Conservation (phyloP, 805 yeast genomes). For the Lachancea thermotolerans region DNA sequence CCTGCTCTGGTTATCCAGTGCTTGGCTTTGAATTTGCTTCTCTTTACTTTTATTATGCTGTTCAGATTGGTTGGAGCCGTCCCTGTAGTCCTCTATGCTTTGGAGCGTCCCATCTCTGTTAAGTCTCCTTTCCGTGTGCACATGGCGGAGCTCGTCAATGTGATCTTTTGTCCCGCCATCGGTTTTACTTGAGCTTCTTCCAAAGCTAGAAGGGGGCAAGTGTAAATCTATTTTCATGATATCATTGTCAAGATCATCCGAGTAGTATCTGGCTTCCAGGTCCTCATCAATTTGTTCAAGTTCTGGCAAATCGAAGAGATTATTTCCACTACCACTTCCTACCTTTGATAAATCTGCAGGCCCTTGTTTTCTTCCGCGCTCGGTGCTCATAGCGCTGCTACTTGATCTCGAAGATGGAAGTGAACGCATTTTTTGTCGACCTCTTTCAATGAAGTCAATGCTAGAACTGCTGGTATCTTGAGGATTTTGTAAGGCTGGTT, state of each 20-base stretch:
- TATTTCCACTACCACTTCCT: background rate
- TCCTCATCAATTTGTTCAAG: constrained; percentile 29
- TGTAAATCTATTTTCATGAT: constrained; percentile 18
- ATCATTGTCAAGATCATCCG: constrained; percentile 1
- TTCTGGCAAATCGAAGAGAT: constrained; percentile 1
- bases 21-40: constrained; percentile 1
- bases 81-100: constrained; percentile 1
- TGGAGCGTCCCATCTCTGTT: constrained; percentile 1
- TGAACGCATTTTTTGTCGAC: constrained; percentile 16
- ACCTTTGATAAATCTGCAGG: constrained; percentile 1
- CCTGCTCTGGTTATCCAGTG: constrained; percentile 23
- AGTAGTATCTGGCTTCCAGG: constrained; percentile 12
- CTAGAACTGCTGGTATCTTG: background rate
- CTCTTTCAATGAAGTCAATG: constrained; percentile 16
- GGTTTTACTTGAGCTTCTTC: constrained; percentile 17
- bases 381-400: constrained; percentile 25
- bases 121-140: constrained; percentile 7
- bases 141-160: constrained; percentile 18
- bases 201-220: constrained; percentile 30
- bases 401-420: constrained; percentile 17
- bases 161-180: constrained; percentile 17
- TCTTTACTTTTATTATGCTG: background rate
- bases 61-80: background rate
- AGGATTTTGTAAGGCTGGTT: background rate
- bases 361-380: constrained; percentile 22